Conservation (phyloP, 305 asterid species). For the Fraxinus xanthoxyloides region DNA sequence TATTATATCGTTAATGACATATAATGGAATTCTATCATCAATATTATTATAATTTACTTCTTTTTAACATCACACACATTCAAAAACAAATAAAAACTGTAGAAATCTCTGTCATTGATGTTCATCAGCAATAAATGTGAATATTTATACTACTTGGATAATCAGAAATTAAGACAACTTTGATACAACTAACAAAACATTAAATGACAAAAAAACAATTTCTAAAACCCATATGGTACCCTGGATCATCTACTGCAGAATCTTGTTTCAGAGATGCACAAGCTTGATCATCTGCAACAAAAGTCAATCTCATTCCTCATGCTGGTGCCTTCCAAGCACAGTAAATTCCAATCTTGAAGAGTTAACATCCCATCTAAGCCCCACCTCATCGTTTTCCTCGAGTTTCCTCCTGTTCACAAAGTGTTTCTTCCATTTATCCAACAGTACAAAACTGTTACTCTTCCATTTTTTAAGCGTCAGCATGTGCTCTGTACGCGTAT, state of each 20-base stretch:
- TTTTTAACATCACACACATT: not conserved
- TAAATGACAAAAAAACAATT: not conserved
- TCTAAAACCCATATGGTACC: not conserved
- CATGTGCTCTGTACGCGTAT: not conserved
- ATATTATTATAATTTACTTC: no score
- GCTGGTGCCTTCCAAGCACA: not conserved
- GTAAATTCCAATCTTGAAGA: slow-evolving; percentile 11
- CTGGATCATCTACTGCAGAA: not conserved
- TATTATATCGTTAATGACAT: not conserved
- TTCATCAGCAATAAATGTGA: not conserved
- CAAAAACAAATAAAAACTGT: not conserved
- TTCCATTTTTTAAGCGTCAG: slow-evolving; percentile 8
- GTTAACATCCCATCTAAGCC: slow-evolving; percentile 8
- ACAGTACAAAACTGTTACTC: not conserved
- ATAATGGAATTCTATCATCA: not conserved
- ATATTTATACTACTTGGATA: not conserved
- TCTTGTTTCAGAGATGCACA: not conserved
- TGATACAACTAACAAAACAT: not conserved
- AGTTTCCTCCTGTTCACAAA: slow-evolving; percentile 19
- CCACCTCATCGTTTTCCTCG: slow-evolving; percentile 4
- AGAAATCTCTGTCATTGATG: not conserved
- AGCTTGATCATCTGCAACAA: not conserved
- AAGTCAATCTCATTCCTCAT: not conserved
- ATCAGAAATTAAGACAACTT: not conserved
- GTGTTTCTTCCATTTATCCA: not conserved